Evolutionary conservation across 257 asterid species (phyloP), one percentile per base, ranked within the genome.

Genomic region (Solanum etuberosum): DNA sequence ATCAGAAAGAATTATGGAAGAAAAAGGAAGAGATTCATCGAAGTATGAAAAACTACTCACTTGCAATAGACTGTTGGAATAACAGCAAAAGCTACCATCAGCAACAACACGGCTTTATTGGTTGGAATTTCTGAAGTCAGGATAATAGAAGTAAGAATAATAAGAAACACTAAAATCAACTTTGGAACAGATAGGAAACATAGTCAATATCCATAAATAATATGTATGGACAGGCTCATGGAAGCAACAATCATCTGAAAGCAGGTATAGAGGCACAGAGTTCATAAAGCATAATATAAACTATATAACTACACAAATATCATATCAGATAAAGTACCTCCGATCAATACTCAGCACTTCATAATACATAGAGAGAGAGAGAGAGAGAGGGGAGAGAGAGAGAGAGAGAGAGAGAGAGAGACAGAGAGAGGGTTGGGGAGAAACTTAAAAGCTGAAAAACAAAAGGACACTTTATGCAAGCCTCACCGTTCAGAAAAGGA

Each of bases 1-100:
- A 80, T 46, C 42, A 20, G 67, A 61, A 87, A 74, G 40, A 46
- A 81, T 61, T 25, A 51, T 9, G 35, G 61, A 43, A 35, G 84
- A 43, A 73, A 38, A 73, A 40, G 63, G 38, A 48, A 68, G 32
- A 4, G 29, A 27, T 37, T 21, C 16, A 23, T 63, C 46, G 4
- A 35, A 65, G 84, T 83, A 86, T 83, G 71, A 46, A 89, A 88
- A 35, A 54, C 23, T 32, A 92, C 99, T 95, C 87, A 96, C 99
- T 96, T 96, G 93, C 91, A 92, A 46, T 92, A 83, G 85, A 94
- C 68, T 8, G 99, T 97, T 38, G 99, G 99, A 85, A 96, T 92
- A 83, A 97, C 99, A 81, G 96, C 99, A 89, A 92, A 93, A 87
- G 89, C 38, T 90, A 96, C 91, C 99, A 97, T 96, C 51, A 95